Percentiles rank a stretch among this genome's conserved stretches.
Evolutionary conservation across 1,284 basidiomycete species (phyloP).

Genomic region (Moniliophthora roreri): DNA sequence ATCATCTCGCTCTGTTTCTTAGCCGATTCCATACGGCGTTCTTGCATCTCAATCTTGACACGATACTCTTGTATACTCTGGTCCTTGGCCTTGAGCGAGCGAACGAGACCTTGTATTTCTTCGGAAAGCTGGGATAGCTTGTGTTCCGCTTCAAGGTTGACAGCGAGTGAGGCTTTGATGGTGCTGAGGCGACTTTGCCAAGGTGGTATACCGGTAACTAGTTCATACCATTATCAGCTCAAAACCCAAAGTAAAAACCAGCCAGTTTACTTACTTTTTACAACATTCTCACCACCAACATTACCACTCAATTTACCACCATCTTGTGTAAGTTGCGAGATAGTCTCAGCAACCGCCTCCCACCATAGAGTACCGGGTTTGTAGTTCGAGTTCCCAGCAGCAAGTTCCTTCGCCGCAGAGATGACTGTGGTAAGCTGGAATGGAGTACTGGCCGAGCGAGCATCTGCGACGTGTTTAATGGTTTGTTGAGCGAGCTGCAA

Average conservation of each 20-base stretch:
- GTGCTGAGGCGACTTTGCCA: constrained; percentile 89
- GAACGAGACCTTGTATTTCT: constrained; percentile 84
- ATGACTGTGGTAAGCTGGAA: constrained; percentile 77
- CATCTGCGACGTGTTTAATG: constrained; percentile 75
- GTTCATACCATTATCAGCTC: constrained; percentile 10
- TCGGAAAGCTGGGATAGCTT: constrained; percentile 85
- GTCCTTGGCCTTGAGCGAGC: constrained; percentile 84
- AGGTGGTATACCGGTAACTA: constrained; percentile 79
- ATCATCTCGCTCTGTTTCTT: constrained; percentile 89
- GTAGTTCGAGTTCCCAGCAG: constrained; percentile 63
- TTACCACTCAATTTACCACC: constrained; percentile 69
- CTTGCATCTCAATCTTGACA: constrained; percentile 95
- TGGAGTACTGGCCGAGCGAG: constrained; percentile 71
- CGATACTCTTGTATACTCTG: constrained; percentile 85
- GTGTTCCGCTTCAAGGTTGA: constrained; percentile 91
- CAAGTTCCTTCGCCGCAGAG: constrained; percentile 71
- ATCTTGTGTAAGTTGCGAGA: constrained; percentile 71
- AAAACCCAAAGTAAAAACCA: not conserved
- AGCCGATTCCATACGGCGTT: constrained; percentile 85
- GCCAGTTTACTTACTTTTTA: constrained; percentile 65
- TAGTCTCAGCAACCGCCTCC: constrained; percentile 73
- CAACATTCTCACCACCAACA: constrained; percentile 73
- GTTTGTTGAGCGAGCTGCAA: constrained; percentile 82
- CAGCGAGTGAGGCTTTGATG: constrained; percentile 79
- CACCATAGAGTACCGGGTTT: constrained; percentile 69